Evolutionary conservation across 352 stramenopile genomes (phyloP).

Genomic region (Globisporangium yorkense): DNA sequence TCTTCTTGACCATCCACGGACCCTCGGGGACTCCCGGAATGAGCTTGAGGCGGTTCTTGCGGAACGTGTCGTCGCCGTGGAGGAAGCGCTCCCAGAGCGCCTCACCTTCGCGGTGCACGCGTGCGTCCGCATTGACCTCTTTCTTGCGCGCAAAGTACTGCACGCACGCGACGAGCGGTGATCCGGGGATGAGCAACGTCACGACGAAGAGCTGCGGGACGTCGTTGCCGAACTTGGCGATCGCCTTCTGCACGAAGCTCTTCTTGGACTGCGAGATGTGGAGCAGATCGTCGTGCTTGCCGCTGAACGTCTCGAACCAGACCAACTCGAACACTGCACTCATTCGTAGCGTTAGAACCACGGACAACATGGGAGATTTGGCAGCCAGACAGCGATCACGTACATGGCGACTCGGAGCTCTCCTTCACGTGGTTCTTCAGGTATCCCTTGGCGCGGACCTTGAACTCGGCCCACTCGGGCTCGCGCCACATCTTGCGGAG

Average conservation of each 20-base stretch:
- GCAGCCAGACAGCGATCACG: constrained; percentile 4
- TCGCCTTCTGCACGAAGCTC: constrained; percentile 57
- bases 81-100: constrained; percentile 63
- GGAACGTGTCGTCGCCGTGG: constrained; percentile 55
- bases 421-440: constrained; percentile 59
- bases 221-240: constrained; percentile 58
- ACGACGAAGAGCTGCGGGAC: constrained; percentile 71
- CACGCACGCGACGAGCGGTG: constrained; percentile 55
- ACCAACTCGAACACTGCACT: constrained; percentile 70
- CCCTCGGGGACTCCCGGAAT: constrained; percentile 74
- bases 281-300: constrained; percentile 56
- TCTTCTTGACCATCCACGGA: constrained; percentile 79
- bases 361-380: neutral
- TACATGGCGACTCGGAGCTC: constrained; percentile 55
- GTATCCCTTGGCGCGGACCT: constrained; percentile 72
- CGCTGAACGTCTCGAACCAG: constrained; percentile 79
- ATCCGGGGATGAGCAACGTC: constrained; percentile 65
- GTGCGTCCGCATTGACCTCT: constrained; percentile 10
- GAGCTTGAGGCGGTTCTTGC: constrained; percentile 72
- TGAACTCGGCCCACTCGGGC: constrained; percentile 50
- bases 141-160: constrained; percentile 70
- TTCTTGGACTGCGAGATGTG: constrained; percentile 63
- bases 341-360: neutral
- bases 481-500: constrained; percentile 74
- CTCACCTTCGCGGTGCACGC: constrained; percentile 23